These are phyloP conservation scores for Ziziphus jujuba DNA, from an alignment of 306 rosid genomes.

Conservation along the genomic window DNA sequence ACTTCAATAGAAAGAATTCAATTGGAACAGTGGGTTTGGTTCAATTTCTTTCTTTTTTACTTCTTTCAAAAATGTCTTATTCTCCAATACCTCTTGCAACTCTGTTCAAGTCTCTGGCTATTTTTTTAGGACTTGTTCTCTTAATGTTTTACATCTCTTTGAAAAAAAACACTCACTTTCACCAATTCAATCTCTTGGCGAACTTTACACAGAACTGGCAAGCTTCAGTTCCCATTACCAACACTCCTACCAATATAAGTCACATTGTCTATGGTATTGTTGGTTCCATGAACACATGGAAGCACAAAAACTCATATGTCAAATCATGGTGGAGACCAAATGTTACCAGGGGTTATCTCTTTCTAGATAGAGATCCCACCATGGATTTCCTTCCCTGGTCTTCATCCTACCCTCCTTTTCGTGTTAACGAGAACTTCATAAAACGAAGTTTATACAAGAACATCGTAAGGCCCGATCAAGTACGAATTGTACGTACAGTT, in stretches of 20 bases:
- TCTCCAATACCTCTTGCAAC: constrained; percentile 20
- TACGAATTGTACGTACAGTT: constrained; percentile 31
- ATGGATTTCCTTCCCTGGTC: constrained; percentile 47
- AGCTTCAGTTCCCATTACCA: background rate
- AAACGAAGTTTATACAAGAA: background rate
- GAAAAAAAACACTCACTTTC: constrained; percentile 5
- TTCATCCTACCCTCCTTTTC: constrained; percentile 35
- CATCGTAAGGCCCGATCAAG: constrained; percentile 9
- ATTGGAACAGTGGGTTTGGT: background rate
- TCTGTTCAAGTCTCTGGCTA: constrained; percentile 25
- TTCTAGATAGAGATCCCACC: constrained; percentile 39
- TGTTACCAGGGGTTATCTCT: constrained; percentile 42
- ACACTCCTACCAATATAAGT: constrained; percentile 10
- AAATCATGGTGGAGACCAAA: constrained; percentile 51
- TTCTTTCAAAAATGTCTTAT: constrained; percentile 22
- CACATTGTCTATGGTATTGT: constrained; percentile 42
- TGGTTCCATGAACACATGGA: constrained; percentile 51
- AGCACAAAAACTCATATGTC: constrained; percentile 28
- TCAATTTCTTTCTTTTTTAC: background rate
- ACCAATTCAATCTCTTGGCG: constrained; percentile 26
- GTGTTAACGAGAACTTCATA: constrained; percentile 32
- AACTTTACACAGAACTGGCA: constrained; percentile 27
- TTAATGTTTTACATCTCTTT: constrained; percentile 30
- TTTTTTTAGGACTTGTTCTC: constrained; percentile 24
- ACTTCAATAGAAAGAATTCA: no score